phyloP scores from a whole-genome alignment of 2,329 filamentous ascomycete species.

The Talaromyces funiculosus region DNA sequence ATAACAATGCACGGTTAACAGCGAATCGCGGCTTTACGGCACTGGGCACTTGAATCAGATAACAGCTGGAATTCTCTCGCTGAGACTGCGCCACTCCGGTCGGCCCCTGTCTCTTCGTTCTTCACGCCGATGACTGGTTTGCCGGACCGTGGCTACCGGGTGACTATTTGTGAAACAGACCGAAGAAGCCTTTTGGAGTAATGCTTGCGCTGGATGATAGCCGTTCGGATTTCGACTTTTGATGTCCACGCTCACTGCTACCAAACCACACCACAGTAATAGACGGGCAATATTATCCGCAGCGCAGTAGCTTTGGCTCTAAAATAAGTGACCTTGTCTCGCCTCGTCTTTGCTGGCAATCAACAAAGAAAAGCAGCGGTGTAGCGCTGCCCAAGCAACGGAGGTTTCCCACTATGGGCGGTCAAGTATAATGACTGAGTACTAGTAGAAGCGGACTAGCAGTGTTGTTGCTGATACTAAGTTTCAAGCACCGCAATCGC shows the following conservation, averaged over 20 bases:
- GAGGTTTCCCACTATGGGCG: conserved; percentile 1
- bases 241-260: background rate
- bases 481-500: background rate
- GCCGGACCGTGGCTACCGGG: background rate
- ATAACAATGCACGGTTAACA: background rate
- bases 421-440: background rate
- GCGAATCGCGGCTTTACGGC: conserved; percentile 7
- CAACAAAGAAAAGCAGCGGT: conserved; percentile 9
- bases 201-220: background rate
- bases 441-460: background rate
- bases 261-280: background rate
- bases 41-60: conserved; percentile 6
- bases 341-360: background rate
- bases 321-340: background rate
- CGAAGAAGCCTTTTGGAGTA: background rate
- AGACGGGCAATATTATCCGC: background rate
- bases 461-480: conserved; percentile 1
- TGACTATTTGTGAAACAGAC: conserved; percentile 1
- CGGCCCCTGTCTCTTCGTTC: background rate
- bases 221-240: background rate
- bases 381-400: conserved; percentile 11
- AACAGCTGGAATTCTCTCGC: background rate
- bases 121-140: background rate
- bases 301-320: background rate
- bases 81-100: conserved; percentile 4